These are phyloP conservation scores for Pulveroboletus sp. DNA, from an alignment of 768 basidiomycete genomes.

Conservation along the genomic window DNA sequence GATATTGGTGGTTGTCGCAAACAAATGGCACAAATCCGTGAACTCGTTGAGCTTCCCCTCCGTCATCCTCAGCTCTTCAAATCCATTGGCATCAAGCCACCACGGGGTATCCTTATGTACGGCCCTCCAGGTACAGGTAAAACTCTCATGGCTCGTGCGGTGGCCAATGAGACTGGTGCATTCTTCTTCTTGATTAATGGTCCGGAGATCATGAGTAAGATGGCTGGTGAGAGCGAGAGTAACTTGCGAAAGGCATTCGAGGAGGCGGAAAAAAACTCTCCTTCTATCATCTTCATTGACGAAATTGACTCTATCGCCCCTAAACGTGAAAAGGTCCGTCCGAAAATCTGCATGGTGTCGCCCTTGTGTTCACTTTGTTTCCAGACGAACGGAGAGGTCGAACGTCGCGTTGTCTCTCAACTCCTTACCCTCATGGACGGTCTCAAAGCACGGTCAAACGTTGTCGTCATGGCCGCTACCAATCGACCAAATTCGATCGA, in stretches of 20 bases:
- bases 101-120: slow-evolving; percentile 97
- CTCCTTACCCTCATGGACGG: slow-evolving; percentile 99
- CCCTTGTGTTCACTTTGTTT: slow-evolving; percentile 2
- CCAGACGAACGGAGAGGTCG: slow-evolving; percentile 98
- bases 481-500: slow-evolving; percentile 99
- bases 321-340: slow-evolving; percentile 92
- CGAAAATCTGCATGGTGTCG: not conserved
- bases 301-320: slow-evolving; percentile 99
- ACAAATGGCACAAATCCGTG: slow-evolving; percentile 99
- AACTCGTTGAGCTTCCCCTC: slow-evolving; percentile 95
- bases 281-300: slow-evolving; percentile 99
- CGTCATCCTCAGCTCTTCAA: slow-evolving; percentile 99
- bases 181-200: slow-evolving; percentile 99
- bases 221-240: slow-evolving; percentile 98
- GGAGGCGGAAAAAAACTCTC: slow-evolving; percentile 99
- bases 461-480: slow-evolving; percentile 99
- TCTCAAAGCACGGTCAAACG: slow-evolving; percentile 96
- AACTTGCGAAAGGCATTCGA: slow-evolving; percentile 98
- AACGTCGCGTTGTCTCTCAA: slow-evolving; percentile 98
- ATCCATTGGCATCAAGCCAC: slow-evolving; percentile 99
- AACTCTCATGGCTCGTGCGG: slow-evolving; percentile 98
- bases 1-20: slow-evolving; percentile 99
- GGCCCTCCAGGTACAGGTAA: slow-evolving; percentile 99
- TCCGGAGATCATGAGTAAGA: slow-evolving; percentile 99
- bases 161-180: slow-evolving; percentile 98